These are phyloP conservation scores for Phytophthora crassamura DNA, from an alignment of 352 stramenopile genomes.

Conservation along the genomic window DNA sequence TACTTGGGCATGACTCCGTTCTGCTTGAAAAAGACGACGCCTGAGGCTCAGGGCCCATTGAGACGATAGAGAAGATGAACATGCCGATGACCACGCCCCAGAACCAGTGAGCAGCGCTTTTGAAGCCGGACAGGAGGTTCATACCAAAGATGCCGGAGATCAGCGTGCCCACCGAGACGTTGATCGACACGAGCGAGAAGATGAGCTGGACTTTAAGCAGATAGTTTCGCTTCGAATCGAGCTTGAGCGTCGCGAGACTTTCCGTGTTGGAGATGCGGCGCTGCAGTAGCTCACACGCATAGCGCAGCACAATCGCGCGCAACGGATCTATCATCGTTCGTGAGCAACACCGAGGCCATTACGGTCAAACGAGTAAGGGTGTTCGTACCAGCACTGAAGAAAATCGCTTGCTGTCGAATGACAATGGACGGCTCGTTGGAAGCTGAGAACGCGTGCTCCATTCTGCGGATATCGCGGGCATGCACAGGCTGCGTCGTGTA, in stretches of 20 bases:
- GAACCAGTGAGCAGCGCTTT: conserved; percentile 36
- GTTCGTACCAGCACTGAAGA: conserved; percentile 50
- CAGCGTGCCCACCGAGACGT: conserved; percentile 38
- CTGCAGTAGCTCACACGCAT: conserved; percentile 46
- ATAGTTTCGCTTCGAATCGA: conserved; percentile 78
- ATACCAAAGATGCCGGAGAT: conserved; percentile 45
- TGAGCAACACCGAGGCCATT: too few relatives aligned
- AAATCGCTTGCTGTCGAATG: conserved; percentile 58
- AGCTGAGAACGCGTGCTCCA: conserved; percentile 58
- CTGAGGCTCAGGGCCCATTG: conserved; percentile 27
- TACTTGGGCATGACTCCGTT: conserved; percentile 41
- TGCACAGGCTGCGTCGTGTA: conserved; percentile 42
- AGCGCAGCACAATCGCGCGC: too few relatives aligned
- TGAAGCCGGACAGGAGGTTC: conserved; percentile 41
- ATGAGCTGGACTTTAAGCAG: conserved; percentile 45
- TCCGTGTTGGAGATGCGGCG: conserved; percentile 74
- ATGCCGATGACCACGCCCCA: conserved; percentile 41
- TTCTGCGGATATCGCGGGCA: conserved; percentile 56
- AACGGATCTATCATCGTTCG: too few relatives aligned
- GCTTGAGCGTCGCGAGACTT: conserved; percentile 69
- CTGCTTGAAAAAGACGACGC: conserved; percentile 32
- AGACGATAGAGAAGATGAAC: conserved; percentile 37
- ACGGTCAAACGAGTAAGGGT: too few relatives aligned
- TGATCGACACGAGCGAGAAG: conserved; percentile 44
- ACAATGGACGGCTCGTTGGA: conserved; percentile 59